Base-by-base conservation (phyloP, 176 grass and related monocot genomes). In the Carex scoparia region DNA sequence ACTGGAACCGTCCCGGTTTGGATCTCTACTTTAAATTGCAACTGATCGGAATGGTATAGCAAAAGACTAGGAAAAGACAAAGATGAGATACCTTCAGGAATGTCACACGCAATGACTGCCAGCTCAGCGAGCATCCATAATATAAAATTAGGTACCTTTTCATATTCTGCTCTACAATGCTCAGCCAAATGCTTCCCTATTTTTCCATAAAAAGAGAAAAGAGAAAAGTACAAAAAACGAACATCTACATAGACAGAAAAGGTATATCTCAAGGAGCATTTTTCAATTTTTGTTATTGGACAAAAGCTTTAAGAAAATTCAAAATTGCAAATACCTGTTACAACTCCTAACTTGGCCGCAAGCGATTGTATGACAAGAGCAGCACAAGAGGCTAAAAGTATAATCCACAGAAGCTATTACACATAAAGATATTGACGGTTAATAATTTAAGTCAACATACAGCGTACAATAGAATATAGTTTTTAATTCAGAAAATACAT, bases 41-140 rank as follows among this genome's bases (percentile, higher is more conserved):
- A 16, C 12, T 53, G n/a, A 14, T 10, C 0, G 10, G 73, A 77
- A 77, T 56, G 73, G 73, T 77, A 56, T 11, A 56, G 7, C 5
- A 56, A 14, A 56, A 77, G 10, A 77, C 19, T 54, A 76, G 46
- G 48, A 54, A 54, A 56, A 77, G 46, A 77, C 72, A 76, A 70
- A 42, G 48, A 65, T 81, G 18, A 5, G 30, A 74, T 92, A 97
- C 96, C 96, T 95, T 98, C 96, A 80, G 96, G 95, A 72, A 98
- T 98, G 60, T 98, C 95, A 33, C 96, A 98, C 67, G 96, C 96
- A 84, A 98, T 89, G 82, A 98, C 96, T 63, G 96, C 93, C 81
- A 98, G 88, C 89, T 98, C 96, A 51, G 96, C 96, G 77, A 98
- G 96, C 62, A 95, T 89, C 96, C 96, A 98, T 86, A 98, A 84